Base-by-base conservation (phyloP, 2,329 filamentous ascomycete species). In the Pyrenophora seminiperda region DNA sequence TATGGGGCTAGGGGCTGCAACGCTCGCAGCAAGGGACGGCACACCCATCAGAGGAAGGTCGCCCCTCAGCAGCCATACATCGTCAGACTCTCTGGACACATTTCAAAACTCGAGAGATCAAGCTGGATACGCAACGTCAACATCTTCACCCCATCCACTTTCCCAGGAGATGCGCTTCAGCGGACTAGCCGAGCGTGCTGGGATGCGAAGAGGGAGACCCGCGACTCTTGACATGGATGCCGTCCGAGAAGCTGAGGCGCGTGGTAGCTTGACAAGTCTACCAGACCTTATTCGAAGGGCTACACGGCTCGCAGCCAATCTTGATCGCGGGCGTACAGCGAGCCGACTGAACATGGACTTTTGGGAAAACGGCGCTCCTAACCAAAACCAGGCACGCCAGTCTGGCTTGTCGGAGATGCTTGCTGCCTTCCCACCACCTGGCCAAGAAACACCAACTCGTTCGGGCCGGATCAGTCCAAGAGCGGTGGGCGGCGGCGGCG, bases 261-360 rank as follows among this genome's bases (percentile, higher is more conserved):
- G 94, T 65, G 92, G 91, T 3, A 97, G 92, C 69, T 79, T 96
- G 56, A 97, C 94, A 1, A 97, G 92, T 73, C 77, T 99, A 51
- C 89, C 92, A 0, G 94, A 97, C 70, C 77, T 99, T 53, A 97
- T 99, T 60, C 83, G 85, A 65, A 84, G 94, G 61, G 94, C 94
- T 9, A 97, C 93, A 0, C 85, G 85, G 58, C 77, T 97, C 30
- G 93, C 92, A 13, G 84, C 90, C 0, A 91, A 96, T 73, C 86
- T 99, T 50, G 93, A 97, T 64, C 86, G 86, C 58, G 93, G 93
- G 10, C 87, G 76, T 58, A 86, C 85, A 15, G 84, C 84, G 10
- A 86, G 83, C 65, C 76, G 81, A 48, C 62, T 83, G 5, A 81
- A 80, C 14, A 71, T 82, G 58, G 72, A 76, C 62, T 81, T 73